A percentile compares a stretch with the other conserved stretches of the same genome.
Evolutionary conservation across 805 yeast species (phyloP).

Genomic region (Ogataea sp.): DNA sequence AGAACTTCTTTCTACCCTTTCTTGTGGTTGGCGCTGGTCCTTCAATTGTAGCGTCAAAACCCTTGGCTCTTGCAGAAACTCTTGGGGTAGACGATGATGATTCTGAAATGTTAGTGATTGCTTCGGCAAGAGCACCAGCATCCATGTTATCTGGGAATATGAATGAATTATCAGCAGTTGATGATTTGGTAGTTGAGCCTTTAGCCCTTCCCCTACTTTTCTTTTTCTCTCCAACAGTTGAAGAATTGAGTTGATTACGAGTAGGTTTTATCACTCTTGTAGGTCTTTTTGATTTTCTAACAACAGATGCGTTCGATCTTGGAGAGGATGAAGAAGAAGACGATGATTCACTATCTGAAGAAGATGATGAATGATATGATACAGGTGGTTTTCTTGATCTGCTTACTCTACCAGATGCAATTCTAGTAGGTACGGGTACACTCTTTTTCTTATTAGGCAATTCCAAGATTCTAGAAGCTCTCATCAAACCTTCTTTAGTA

Average conservation of each 20-base stretch:
- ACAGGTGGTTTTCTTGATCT: not conserved
- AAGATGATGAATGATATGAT: too few species aligned
- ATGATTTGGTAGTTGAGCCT: not conserved
- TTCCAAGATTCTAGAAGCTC: not conserved
- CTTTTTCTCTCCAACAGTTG: not conserved
- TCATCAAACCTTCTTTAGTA: constrained; percentile 9
- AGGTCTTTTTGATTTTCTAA: not conserved
- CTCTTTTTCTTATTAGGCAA: not conserved
- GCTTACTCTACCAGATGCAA: too few species aligned
- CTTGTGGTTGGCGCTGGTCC: not conserved
- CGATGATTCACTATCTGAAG: not conserved
- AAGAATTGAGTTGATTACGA: not conserved
- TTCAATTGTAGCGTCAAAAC: not conserved
- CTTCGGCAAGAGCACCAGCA: not conserved
- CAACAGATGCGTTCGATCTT: not conserved
- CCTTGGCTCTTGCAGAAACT: not conserved
- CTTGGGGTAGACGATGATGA: too few species aligned
- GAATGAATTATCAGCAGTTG: not conserved
- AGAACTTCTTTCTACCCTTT: constrained; percentile 1
- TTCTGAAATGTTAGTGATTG: not conserved
- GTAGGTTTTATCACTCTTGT: not conserved
- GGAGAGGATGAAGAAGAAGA: not conserved
- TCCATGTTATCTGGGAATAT: not conserved
- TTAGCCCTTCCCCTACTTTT: not conserved
- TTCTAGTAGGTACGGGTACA: too few species aligned